Base-by-base conservation (phyloP, 2,329 filamentous ascomycete species). In the Beauveria rudraprayagi region DNA sequence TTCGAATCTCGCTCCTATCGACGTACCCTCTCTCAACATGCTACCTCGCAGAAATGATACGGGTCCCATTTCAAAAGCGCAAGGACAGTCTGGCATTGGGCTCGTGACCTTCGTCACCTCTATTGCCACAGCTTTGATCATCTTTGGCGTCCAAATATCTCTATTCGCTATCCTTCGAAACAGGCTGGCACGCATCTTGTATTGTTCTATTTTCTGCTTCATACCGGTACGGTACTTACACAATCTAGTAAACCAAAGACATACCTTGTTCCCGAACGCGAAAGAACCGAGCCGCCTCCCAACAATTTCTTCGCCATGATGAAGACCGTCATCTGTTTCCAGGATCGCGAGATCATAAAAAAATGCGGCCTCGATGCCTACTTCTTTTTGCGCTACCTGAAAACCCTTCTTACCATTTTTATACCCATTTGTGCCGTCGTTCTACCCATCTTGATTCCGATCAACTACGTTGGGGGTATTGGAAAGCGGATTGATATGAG, bases 301-400 rank as follows among this genome's bases (percentile, higher is more conserved):
- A 75, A 72, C 57, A 81, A 73, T 52, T 76, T 80, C 43, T 77
- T 81, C 71, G 77, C 76, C 16, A 73, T 87, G 62, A 65, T 84
- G 67, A 70, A 82, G 73, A 71, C 77, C 78, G 65, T 96, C 80
- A 80, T 90, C 76, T 73, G 86, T 77, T 76, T 90, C 76, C 73
- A 85, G 78, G 83, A 90, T 64, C 81, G 90, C 14, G 91, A 96
- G 67, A 85, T 99, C 66, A 96, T 99, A 68, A 88, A 93, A 58
- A 96, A 97, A 74, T 97, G 93, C 67, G 94, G 94, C 19, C 83
- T 99, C 10, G 94, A 99, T 71, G 92, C 93, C 69, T 99, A 96
- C 76, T 96, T 97, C 78, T 99, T 99, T 73, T 81, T 99, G 1
- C 89, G 95, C 64, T 99, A 96, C 70, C 83, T 85, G 16, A 83